phyloP scores from a whole-genome alignment of 31 red algal species.

The Bonnemaisonia californica region DNA sequence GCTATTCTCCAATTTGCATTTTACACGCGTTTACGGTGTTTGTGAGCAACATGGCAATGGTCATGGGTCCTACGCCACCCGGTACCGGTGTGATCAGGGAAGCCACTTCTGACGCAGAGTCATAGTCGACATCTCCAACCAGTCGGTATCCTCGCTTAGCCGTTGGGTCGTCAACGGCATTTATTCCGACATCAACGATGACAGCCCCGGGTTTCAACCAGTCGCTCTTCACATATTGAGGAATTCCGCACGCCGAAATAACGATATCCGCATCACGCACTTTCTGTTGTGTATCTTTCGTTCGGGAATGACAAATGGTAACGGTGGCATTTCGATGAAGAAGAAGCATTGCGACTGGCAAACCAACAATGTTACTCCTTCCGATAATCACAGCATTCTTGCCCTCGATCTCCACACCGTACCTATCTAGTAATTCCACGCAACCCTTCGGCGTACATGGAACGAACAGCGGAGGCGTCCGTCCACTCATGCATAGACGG shows the following conservation, averaged over 20 bases:
- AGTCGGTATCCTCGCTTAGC: slow-evolving; percentile 85
- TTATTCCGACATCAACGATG: slow-evolving; percentile 94
- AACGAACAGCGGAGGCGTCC: slow-evolving; percentile 68
- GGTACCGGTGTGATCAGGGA: slow-evolving; percentile 90
- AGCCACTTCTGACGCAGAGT: slow-evolving; percentile 43
- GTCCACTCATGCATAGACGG: slow-evolving; percentile 69
- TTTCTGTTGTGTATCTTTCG: slow-evolving; percentile 53
- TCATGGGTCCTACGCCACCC: slow-evolving; percentile 96
- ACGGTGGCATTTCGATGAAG: slow-evolving; percentile 90
- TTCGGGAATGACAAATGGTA: slow-evolving; percentile 83
- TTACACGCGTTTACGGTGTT: slow-evolving; percentile 66
- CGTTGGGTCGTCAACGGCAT: slow-evolving; percentile 70
- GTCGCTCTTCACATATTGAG: slow-evolving; percentile 73
- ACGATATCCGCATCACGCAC: slow-evolving; percentile 85
- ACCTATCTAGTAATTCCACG: slow-evolving; percentile 76
- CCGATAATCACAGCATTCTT: slow-evolving; percentile 84
- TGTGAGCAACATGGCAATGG: slow-evolving; percentile 87
- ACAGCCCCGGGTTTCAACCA: slow-evolving; percentile 86
- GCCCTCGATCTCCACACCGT: slow-evolving; percentile 66
- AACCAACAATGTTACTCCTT: slow-evolving; percentile 92
- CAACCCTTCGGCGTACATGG: slow-evolving; percentile 90
- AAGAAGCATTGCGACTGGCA: slow-evolving; percentile 81
- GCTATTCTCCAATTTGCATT: slow-evolving; percentile 1
- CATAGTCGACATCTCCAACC: slow-evolving; percentile 91
- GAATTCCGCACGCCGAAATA: slow-evolving; percentile 78